Percentiles rank a stretch among this genome's conserved stretches.
Conservation (phyloP, 768 basidiomycete species). For the Lactifluus echinatus region DNA sequence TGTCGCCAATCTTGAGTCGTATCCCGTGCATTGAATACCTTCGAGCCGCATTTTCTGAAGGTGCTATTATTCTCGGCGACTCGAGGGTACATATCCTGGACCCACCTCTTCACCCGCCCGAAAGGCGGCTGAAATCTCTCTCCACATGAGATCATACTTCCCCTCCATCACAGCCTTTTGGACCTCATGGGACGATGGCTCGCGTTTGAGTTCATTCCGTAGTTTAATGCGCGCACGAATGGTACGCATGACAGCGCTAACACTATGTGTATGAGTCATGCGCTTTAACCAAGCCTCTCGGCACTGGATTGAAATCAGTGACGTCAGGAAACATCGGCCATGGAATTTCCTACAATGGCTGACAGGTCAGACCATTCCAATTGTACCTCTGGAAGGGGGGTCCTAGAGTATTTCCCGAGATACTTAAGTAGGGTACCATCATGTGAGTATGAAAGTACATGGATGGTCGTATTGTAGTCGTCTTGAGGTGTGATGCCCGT, state of each 20-base stretch:
- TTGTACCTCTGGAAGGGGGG: neutral
- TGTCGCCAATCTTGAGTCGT: neutral
- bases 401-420: neutral
- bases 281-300: neutral
- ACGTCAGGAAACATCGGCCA: neutral
- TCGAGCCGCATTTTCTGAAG: neutral
- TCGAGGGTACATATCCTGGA: too few species aligned
- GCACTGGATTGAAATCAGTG: neutral
- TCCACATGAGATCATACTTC: neutral
- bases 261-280: fast-evolving
- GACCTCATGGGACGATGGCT: conserved; percentile 1
- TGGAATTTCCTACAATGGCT: neutral
- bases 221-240: neutral
- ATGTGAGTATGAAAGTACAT: neutral
- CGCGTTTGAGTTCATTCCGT: neutral
- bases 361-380: neutral
- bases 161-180: neutral
- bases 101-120: neutral
- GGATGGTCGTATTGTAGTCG: neutral
- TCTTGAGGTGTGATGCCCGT: neutral
- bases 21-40: neutral
- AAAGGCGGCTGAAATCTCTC: neutral
- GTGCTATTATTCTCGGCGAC: neutral
- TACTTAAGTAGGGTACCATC: neutral
- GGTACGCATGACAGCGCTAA: neutral